phyloP scores from a whole-genome alignment of 2,329 filamentous ascomycete species.

The Cercospora zeina region DNA sequence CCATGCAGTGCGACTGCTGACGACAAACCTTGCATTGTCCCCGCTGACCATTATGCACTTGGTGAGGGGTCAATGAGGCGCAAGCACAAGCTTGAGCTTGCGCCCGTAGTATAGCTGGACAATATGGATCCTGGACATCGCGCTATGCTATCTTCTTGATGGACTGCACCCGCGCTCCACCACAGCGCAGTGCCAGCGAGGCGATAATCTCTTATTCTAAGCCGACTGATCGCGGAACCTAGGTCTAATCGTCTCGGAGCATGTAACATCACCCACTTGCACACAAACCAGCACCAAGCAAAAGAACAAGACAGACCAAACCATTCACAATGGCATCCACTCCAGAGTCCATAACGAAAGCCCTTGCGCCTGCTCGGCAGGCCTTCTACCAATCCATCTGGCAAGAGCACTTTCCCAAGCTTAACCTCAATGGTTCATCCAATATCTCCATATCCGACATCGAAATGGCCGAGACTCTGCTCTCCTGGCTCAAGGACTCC shows the following conservation, averaged over 20 bases:
- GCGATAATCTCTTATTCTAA: not conserved
- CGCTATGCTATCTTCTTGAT: constrained; percentile 2
- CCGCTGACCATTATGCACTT: constrained; percentile 13
- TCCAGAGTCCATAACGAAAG: constrained; percentile 14
- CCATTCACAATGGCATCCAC: not conserved
- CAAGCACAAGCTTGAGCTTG: constrained; percentile 2
- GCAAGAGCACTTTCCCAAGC: constrained; percentile 15
- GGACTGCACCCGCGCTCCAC: not conserved
- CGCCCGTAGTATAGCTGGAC: not conserved
- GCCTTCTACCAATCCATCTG: constrained; percentile 18
- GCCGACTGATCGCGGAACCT: no score
- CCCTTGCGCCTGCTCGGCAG: constrained; percentile 14
- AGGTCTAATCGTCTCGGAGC: not conserved
- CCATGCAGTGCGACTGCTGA: not conserved
- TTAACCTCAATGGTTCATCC: constrained; percentile 14
- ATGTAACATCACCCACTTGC: not conserved
- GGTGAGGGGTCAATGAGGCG: constrained; percentile 13
- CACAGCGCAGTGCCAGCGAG: not conserved
- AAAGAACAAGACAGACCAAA: not conserved
- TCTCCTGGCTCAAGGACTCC: constrained; percentile 17
- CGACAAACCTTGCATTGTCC: constrained; percentile 2
- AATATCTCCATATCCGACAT: constrained; percentile 15
- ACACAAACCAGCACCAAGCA: not conserved
- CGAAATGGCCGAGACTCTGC: constrained; percentile 17
- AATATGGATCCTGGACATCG: not conserved